phyloP scores from a whole-genome alignment of 2,329 filamentous ascomycete genomes.

The Pseudofabraea citricarpa region DNA sequence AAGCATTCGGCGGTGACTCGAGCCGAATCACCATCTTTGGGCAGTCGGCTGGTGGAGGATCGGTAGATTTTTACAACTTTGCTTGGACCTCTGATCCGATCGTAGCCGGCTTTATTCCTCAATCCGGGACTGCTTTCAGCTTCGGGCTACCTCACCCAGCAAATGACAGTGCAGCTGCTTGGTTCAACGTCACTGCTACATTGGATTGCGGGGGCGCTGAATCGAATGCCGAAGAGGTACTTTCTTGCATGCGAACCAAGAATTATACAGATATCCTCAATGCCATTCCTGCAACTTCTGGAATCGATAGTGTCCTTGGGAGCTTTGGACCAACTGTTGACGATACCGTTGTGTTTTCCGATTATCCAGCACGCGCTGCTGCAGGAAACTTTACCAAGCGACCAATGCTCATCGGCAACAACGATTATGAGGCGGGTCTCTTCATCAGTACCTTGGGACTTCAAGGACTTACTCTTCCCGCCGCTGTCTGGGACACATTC shows the following conservation, averaged over 20 bases:
- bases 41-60: background rate
- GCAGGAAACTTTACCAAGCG: slow-evolving; percentile 13
- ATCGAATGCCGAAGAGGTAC: background rate
- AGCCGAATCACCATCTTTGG: slow-evolving; percentile 24
- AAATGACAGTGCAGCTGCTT: background rate
- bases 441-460: slow-evolving; percentile 22
- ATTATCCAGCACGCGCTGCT: slow-evolving; percentile 18
- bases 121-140: background rate
- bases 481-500: slow-evolving; percentile 23
- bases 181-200: background rate
- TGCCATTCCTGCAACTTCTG: slow-evolving; percentile 11
- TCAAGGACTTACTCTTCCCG: slow-evolving; percentile 12
- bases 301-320: slow-evolving; percentile 11
- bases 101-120: background rate
- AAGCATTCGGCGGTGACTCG: slow-evolving; percentile 60
- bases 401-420: slow-evolving; percentile 28
- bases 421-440: slow-evolving; percentile 28
- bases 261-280: slow-evolving; percentile 12
- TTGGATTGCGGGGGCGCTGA: background rate
- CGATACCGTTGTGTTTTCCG: slow-evolving; percentile 21
- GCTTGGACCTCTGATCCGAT: background rate
- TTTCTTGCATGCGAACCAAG: slow-evolving; percentile 23
- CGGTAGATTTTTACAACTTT: background rate
- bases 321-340: slow-evolving; percentile 25
- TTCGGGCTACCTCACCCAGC: background rate